Evolutionary conservation across 2,329 filamentous ascomycete genomes (phyloP).

Genomic region (Tolypocladium amazonense): DNA sequence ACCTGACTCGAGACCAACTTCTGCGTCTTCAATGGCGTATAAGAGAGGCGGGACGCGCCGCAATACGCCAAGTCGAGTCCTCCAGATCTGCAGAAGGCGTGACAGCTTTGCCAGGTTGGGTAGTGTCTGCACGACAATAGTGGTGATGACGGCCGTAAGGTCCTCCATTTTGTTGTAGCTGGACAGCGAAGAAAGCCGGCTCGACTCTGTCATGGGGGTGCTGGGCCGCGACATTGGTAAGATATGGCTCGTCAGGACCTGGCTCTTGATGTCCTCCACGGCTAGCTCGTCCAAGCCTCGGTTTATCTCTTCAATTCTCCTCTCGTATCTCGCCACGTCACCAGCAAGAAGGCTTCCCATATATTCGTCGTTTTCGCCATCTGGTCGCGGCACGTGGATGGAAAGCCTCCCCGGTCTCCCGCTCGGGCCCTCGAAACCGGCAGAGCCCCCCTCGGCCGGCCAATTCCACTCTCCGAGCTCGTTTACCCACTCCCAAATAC

Average conservation of each 20-base stretch:
- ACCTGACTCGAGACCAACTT: constrained; percentile 52
- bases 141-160: constrained; percentile 79
- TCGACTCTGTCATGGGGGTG: constrained; percentile 22
- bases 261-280: constrained; percentile 80
- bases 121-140: constrained; percentile 80
- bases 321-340: constrained; percentile 59
- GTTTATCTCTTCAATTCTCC: constrained; percentile 62
- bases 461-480: constrained; percentile 55
- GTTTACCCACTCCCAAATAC: constrained; percentile 63
- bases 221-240: constrained; percentile 35
- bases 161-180: constrained; percentile 70
- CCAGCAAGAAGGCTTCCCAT: constrained; percentile 60
- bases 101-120: constrained; percentile 69
- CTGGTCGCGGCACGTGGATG: constrained; percentile 11
- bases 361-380: constrained; percentile 30
- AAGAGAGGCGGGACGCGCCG: constrained; percentile 62
- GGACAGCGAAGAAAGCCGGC: constrained; percentile 30
- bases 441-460: constrained; percentile 36
- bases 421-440: constrained; percentile 42
- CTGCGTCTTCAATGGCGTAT: constrained; percentile 52
- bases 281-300: constrained; percentile 58
- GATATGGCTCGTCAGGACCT: constrained; percentile 75
- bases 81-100: constrained; percentile 68
- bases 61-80: constrained; percentile 62
- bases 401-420: constrained; percentile 29